These are phyloP conservation scores for Cutaneotrichosporon mucoides DNA, from an alignment of 1,284 basidiomycete species.

Conservation along the genomic window DNA sequence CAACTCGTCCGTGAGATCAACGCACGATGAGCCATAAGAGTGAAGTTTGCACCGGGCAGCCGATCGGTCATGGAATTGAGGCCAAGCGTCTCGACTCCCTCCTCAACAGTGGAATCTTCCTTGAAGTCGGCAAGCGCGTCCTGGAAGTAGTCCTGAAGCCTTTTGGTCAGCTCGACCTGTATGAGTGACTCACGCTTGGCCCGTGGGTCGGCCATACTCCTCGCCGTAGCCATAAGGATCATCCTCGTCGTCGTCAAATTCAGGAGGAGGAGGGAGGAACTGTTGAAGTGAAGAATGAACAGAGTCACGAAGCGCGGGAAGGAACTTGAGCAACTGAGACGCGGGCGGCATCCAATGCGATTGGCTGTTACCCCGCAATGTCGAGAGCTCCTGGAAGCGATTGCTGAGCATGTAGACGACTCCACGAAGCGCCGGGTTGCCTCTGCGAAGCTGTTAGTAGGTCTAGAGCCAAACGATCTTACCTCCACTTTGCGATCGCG, in stretches of 20 bases:
- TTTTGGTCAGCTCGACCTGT: slow-evolving; percentile 4
- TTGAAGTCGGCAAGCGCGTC: slow-evolving; percentile 35
- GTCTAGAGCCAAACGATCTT: too few species aligned
- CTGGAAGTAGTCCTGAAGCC: slow-evolving; percentile 36
- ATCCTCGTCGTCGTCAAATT: background rate
- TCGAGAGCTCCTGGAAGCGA: background rate
- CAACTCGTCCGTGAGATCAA: background rate
- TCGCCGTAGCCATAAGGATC: background rate
- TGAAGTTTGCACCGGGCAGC: slow-evolving; percentile 29
- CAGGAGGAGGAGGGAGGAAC: background rate
- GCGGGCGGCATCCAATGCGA: background rate
- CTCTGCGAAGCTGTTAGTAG: too few species aligned
- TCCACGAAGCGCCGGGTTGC: background rate
- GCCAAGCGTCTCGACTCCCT: slow-evolving; percentile 27
- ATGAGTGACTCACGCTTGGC: slow-evolving; percentile 20
- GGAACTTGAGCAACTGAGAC: background rate
- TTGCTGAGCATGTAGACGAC: background rate
- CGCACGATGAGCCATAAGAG: slow-evolving; percentile 47
- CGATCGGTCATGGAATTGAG: slow-evolving; percentile 22
- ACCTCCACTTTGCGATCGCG: background rate
- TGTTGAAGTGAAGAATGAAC: background rate
- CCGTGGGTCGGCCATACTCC: slow-evolving; percentile 10
- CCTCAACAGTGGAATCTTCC: slow-evolving; percentile 33
- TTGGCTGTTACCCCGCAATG: too few species aligned
- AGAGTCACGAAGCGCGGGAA: background rate